Evolutionary conservation across 352 stramenopile genomes (phyloP), one percentile per base, ranked within the genome.

Genomic region (Pythium chondricola): DNA sequence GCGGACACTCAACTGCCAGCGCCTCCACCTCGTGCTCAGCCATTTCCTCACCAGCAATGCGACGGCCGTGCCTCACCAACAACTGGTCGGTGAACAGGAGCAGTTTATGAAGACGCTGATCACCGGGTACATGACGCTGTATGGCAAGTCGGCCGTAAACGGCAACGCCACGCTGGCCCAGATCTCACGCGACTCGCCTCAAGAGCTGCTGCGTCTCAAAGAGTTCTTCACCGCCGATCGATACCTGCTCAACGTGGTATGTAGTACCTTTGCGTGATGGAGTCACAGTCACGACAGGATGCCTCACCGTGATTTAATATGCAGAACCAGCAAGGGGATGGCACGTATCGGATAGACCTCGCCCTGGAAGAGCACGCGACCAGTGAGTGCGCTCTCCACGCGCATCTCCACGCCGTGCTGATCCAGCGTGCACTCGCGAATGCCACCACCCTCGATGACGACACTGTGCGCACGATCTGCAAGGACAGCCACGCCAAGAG

Each of bases 1-100:
- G 42, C 71, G 66, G 4, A 88, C 77, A n/a, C 54, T 88, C 31
- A 86, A 84, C 51, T 79, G 65, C 32, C 69, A 87, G 58, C 74
- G 76, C 11, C 59, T 85, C 32, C 64, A 88, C 43, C 58, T 86
- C 38, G 61, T 83, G 21, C 47, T 65, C 20, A 56, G 65, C 27
- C 54, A 83, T 37, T 83, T 80, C 55, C 42, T 85, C 21, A 42
- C 53, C 25, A 50, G 24, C 17, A 33, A 57, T 17, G 57, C 43
- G 8, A 40, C 8, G 1, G 6, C 22, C 21, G 40, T 62, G 21
- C 51, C 51, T 11, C 47, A 65, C 24, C 39, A 65, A 37, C 52
- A 67, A 6, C 21, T 45, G 14, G 59, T 88, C 14, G 74, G 60
- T 27, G 60, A 71, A 27, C 61, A 65, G 29, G 76, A 88, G 32